phyloP scores from a whole-genome alignment of 331 rosid genomes.

The Prunus yedoensis region DNA sequence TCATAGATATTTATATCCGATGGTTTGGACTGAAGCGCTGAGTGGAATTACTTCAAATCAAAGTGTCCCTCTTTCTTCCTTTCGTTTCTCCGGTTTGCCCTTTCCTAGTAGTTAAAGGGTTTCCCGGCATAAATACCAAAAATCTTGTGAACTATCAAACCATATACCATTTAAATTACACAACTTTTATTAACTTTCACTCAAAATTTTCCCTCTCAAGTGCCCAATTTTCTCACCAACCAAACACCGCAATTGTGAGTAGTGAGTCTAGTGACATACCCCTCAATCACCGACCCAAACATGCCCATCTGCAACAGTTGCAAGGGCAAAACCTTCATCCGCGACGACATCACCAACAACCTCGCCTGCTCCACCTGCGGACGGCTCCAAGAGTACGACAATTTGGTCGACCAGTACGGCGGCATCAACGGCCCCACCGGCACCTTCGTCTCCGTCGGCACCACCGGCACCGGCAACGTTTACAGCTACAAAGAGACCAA shows the following conservation, averaged over 20 bases:
- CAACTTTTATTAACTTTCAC: too few relatives aligned
- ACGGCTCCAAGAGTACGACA: slow-evolving; percentile 43
- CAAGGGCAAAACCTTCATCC: slow-evolving; percentile 36
- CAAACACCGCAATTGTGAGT: neutral
- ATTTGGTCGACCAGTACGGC: slow-evolving; percentile 48
- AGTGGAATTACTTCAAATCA: too few relatives aligned
- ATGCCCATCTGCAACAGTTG: slow-evolving; percentile 43
- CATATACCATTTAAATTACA: too few relatives aligned
- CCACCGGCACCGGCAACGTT: slow-evolving; percentile 49
- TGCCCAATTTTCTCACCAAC: neutral
- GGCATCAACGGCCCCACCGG: slow-evolving; percentile 47
- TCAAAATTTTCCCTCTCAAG: too few relatives aligned
- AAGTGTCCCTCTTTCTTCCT: too few relatives aligned
- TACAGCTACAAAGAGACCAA: slow-evolving; percentile 48
- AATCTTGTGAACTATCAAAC: too few relatives aligned
- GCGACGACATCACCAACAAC: slow-evolving; percentile 42
- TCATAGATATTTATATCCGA: too few relatives aligned
- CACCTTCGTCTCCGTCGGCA: slow-evolving; percentile 9
- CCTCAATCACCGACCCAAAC: neutral
- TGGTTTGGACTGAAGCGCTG: too few relatives aligned
- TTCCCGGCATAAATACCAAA: too few relatives aligned
- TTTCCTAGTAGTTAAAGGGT: too few relatives aligned
- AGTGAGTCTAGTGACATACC: too few relatives aligned
- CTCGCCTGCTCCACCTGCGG: slow-evolving; percentile 50
- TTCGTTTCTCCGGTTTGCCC: too few relatives aligned